Conservation (phyloP, 169 alveolate genomes). For the Eimeria acervulina region DNA sequence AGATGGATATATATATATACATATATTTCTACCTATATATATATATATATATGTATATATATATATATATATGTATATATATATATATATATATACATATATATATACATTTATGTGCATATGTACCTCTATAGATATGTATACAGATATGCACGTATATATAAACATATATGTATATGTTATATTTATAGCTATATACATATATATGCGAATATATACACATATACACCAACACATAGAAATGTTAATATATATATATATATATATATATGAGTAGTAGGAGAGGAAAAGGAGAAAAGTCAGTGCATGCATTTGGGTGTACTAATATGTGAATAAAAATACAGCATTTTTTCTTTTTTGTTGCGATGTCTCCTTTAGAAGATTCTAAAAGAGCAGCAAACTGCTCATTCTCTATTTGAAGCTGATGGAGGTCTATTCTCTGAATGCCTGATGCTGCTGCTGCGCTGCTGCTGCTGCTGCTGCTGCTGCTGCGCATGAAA, state of each 20-base stretch:
- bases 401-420: conserved; percentile 95
- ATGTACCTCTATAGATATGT: too few species aligned
- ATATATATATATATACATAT: too few species aligned
- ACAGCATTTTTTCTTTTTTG: conserved; percentile 90
- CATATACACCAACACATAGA: neutral
- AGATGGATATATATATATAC: too few species aligned
- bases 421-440: conserved; percentile 95
- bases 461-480: conserved; percentile 85
- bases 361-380: conserved; percentile 91
- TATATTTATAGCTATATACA: too few species aligned
- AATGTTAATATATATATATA: neutral
- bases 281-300: neutral
- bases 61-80: too few species aligned
- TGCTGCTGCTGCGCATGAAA: neutral
- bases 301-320: neutral
- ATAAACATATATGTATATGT: too few species aligned
- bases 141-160: too few species aligned
- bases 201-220: neutral
- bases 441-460: conserved; percentile 88
- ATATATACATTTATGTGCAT: too few species aligned
- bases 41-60: neutral
- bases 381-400: conserved; percentile 95
- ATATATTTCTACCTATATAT: too few species aligned
- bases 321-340: conserved; percentile 6
- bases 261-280: neutral